These are phyloP conservation scores for Penicillium subrubescens DNA, from an alignment of 495 filamentous ascomycete species.

Conservation along the genomic window DNA sequence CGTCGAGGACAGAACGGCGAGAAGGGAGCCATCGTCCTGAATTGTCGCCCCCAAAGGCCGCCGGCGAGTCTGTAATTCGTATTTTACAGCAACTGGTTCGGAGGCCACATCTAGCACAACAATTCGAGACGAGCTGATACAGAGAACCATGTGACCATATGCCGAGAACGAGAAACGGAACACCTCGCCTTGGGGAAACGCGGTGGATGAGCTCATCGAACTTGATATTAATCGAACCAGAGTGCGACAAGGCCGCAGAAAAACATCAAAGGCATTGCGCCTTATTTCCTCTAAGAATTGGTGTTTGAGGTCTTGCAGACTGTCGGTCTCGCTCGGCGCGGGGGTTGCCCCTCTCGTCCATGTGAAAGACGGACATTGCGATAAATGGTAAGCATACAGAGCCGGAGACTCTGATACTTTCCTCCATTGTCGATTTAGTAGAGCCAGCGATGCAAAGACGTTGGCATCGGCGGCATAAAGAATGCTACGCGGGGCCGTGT, in stretches of 20 bases:
- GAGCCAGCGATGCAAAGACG: slow-evolving; percentile 78
- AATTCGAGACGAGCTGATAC: slow-evolving; percentile 84
- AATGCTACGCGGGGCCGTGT: slow-evolving; percentile 56
- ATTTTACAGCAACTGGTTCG: slow-evolving; percentile 59
- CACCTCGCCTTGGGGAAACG: slow-evolving; percentile 79
- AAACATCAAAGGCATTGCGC: slow-evolving; percentile 79
- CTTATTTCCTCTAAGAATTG: slow-evolving; percentile 72
- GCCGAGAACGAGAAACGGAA: slow-evolving; percentile 82
- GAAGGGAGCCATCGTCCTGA: slow-evolving; percentile 70
- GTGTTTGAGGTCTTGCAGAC: slow-evolving; percentile 60
- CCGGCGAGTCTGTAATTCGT: slow-evolving; percentile 78
- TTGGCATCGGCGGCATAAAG: slow-evolving; percentile 73
- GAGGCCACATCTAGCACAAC: slow-evolving; percentile 70
- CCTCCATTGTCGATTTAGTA: slow-evolving; percentile 80
- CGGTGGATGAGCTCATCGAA: slow-evolving; percentile 78
- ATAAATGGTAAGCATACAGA: slow-evolving; percentile 77
- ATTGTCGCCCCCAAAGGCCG: slow-evolving; percentile 79
- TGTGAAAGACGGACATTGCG: slow-evolving; percentile 68
- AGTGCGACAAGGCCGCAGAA: slow-evolving; percentile 68
- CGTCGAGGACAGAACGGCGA: slow-evolving; percentile 79
- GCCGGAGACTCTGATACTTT: slow-evolving; percentile 67
- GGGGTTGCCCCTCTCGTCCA: slow-evolving; percentile 52
- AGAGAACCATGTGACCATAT: slow-evolving; percentile 70
- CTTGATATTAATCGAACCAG: slow-evolving; percentile 78
- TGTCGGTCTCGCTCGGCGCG: slow-evolving; percentile 49